Evolutionary conservation across 192 early-diverging fungal genomes (phyloP), one percentile per base, ranked within the genome.

Genomic region (Entomortierella chlamydospora): DNA sequence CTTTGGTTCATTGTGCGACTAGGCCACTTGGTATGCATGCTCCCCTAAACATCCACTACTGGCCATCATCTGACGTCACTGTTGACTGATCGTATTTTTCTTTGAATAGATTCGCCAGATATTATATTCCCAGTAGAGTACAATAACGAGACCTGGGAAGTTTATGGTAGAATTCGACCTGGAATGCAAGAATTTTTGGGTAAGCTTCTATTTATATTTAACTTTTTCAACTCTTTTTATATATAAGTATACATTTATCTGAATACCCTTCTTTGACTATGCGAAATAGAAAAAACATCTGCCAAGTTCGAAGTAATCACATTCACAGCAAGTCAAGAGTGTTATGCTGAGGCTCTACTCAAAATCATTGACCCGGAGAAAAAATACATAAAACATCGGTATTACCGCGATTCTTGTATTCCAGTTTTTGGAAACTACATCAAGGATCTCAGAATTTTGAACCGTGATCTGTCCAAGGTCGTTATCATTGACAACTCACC

Each of bases 271-370:
- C 10, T 33, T 20, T 2, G 1, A 23, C 11, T 49, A 29, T 11
- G 34, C 31, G 29, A n/a, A 43, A 8, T 56, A 79, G 82, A 88
- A 30, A 72, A 72, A 56, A 86, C 82, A 31, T 84, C 90, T 41
- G 57, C 82, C 63, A 67, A 85, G 45, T 93, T 90, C 50, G 92
- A 93, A 68, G 90, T 93, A 1, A 90, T 92, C 6, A 82, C 92
- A 3, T 93, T 93, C 50, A 93, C 92, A 5, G 92, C 92, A 4
- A 91, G 90, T 53, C 91, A 91, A 81, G 87, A 91, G 54, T 84
- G 87, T n/a, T 93, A 93, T 50, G 92, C 91, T 4, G 89, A 91
- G 61, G 72, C 80, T 18, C 62, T 91, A 43, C 76, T 90, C 34
- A 88, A 90, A 53, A 60, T 87, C 30, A 85, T 93, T 53, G 91